Base-by-base conservation (phyloP, 2,329 filamentous ascomycete species). In the Teratosphaeria zuluensis region DNA sequence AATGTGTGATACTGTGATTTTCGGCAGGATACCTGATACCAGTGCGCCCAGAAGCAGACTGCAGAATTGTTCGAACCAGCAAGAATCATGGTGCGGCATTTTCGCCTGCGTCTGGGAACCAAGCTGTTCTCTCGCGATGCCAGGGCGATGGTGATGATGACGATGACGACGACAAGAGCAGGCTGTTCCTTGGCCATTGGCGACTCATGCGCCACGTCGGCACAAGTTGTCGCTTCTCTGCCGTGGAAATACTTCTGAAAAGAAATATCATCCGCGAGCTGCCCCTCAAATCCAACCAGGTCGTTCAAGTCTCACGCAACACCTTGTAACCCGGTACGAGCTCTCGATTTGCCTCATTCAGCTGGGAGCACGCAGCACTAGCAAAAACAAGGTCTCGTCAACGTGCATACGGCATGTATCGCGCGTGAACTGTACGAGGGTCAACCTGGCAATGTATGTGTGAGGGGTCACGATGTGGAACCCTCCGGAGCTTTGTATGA, bases 1-100 rank as follows among this genome's bases (percentile, higher is more conserved):
- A 55, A 42, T 64, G 62, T 62, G 59, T 60, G 56, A 64, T 64
- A 57, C 42, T 64, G 52, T 64, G 56, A 64, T 56, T 16, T 16
- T 5, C 35, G 35, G 35, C 35, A 42, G 42, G 42, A 48, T 8
- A 21, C 42, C 19, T 19, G n/a, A 48, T 19, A 48, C 19, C 42
- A 48, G 42, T 48, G 19, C 42, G 42, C n/a, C n/a, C 42, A 48
- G 42, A 48, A 48, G 42, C 42, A 46, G 42, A 14, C n/a, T 21
- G 42, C 42, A 48, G 16, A 48, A 19, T 21, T 24, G 14, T 14
- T 14, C 14, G 33, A 14, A 9, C 33, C 8, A 35, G 33, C 8
- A 5, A 48, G 16, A 48, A 9, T n/a, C n/a, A 16, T 16, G 11
- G n/a, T 6, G 35, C 35, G 35, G 35, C 35, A 16, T 42, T 42